These are phyloP conservation scores for Exophiala xenobiotica DNA, from an alignment of 2,329 filamentous ascomycete species.

Conservation along the genomic window DNA sequence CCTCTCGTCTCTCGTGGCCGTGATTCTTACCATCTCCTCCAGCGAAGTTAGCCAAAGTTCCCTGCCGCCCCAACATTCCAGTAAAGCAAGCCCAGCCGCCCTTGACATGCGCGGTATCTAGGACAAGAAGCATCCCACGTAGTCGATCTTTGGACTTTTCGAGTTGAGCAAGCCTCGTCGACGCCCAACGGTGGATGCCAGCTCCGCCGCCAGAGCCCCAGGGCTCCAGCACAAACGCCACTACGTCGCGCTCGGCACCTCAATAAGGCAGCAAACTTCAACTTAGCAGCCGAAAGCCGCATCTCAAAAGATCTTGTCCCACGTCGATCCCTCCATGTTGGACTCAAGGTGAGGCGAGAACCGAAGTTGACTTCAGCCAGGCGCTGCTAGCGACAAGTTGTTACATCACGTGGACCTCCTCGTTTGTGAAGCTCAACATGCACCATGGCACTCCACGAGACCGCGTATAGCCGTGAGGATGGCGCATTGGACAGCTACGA, in stretches of 20 bases:
- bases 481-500: too few relatives aligned
- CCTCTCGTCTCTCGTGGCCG: constrained; percentile 5
- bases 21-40: background rate
- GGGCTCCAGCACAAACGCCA: background rate
- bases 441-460: background rate
- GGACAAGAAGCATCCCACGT: background rate
- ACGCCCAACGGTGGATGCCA: constrained; percentile 24
- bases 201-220: too few relatives aligned
- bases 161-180: constrained; percentile 4
- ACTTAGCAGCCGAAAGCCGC: background rate
- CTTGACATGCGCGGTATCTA: background rate
- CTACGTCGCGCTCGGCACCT: background rate
- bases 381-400: background rate
- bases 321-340: constrained; percentile 7
- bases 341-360: constrained; percentile 8
- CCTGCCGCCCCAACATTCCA: background rate
- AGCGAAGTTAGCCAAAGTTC: background rate
- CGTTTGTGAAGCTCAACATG: too few relatives aligned
- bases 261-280: background rate
- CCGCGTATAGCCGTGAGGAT: constrained; percentile 10
- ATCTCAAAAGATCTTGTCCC: background rate
- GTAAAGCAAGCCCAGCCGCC: background rate
- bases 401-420: constrained; percentile 2
- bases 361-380: background rate
- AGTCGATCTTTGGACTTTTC: constrained; percentile 1